Evolutionary conservation across 257 asterid species (phyloP).

Genomic region (Scutellaria minor): DNA sequence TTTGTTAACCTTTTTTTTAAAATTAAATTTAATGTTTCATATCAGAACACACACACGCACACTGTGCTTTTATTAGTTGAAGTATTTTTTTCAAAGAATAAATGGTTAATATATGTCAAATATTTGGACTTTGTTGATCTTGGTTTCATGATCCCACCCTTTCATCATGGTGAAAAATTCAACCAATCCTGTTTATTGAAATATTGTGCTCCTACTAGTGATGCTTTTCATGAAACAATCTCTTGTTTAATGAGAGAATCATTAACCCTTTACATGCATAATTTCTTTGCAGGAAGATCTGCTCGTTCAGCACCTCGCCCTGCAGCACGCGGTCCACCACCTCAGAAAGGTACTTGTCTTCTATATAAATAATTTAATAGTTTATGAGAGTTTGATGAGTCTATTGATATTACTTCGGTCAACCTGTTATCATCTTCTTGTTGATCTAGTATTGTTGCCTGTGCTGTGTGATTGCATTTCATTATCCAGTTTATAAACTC

Average conservation of each 20-base stretch:
- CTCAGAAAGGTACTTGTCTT: slow-evolving; percentile 46
- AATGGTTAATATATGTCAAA: neutral
- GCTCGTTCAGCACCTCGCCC: slow-evolving; percentile 75
- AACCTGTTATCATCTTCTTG: neutral
- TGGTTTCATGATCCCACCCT: neutral
- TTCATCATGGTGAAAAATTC: neutral
- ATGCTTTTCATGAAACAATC: neutral
- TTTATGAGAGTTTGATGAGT: neutral
- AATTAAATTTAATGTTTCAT: no score
- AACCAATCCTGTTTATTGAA: neutral
- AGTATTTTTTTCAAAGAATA: no score
- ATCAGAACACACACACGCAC: no score
- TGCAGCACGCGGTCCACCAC: slow-evolving; percentile 58
- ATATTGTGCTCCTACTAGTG: neutral
- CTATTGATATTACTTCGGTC: neutral
- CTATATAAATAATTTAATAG: neutral
- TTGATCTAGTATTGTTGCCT: neutral
- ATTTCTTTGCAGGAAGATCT: slow-evolving; percentile 62
- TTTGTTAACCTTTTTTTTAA: no score
- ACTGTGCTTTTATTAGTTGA: no score
- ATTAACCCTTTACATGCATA: neutral
- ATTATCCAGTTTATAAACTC: neutral
- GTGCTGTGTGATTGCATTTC: neutral
- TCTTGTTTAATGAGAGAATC: neutral
- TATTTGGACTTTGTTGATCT: neutral